phyloP scores from a whole-genome alignment of 352 stramenopile genomes.

The Pilasporangium apinafurcum region DNA sequence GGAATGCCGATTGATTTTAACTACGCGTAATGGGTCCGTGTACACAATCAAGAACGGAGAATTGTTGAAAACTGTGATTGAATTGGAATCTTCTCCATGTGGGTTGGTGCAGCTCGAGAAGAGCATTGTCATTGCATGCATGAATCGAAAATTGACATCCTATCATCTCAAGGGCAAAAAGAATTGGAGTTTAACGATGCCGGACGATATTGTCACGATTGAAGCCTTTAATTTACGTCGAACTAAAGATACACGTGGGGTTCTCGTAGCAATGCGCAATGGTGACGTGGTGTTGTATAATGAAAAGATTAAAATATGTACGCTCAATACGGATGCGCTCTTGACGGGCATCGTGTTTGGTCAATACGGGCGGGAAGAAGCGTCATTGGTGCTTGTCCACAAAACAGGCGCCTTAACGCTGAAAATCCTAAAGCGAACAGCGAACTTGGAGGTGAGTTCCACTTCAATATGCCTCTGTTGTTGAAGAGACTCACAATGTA shows the following conservation, averaged over 20 bases:
- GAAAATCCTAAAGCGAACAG: conserved; percentile 88
- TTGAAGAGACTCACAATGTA: background rate
- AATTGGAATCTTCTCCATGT: conserved; percentile 75
- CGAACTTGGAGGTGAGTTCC: conserved; percentile 46
- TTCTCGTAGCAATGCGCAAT: conserved; percentile 80
- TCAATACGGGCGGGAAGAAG: conserved; percentile 83
- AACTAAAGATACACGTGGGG: conserved; percentile 68
- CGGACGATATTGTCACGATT: conserved; percentile 78
- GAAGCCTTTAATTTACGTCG: conserved; percentile 63
- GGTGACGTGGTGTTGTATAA: conserved; percentile 87
- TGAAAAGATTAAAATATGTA: conserved; percentile 82
- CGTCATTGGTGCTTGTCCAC: conserved; percentile 74
- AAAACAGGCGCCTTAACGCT: conserved; percentile 76
- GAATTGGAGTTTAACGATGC: conserved; percentile 86
- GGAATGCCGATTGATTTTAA: conserved; percentile 82
- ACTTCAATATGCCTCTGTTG: background rate
- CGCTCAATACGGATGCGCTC: conserved; percentile 48
- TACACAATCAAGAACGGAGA: conserved; percentile 92
- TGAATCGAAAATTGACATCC: conserved; percentile 82
- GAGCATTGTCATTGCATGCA: conserved; percentile 83
- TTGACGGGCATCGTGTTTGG: conserved; percentile 84
- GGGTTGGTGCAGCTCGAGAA: conserved; percentile 76
- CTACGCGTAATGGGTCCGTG: conserved; percentile 79
- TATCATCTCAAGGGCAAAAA: conserved; percentile 90
- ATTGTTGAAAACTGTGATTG: conserved; percentile 79